phyloP scores from a whole-genome alignment of 1,139 yeast species.

The Pichia sp. region DNA sequence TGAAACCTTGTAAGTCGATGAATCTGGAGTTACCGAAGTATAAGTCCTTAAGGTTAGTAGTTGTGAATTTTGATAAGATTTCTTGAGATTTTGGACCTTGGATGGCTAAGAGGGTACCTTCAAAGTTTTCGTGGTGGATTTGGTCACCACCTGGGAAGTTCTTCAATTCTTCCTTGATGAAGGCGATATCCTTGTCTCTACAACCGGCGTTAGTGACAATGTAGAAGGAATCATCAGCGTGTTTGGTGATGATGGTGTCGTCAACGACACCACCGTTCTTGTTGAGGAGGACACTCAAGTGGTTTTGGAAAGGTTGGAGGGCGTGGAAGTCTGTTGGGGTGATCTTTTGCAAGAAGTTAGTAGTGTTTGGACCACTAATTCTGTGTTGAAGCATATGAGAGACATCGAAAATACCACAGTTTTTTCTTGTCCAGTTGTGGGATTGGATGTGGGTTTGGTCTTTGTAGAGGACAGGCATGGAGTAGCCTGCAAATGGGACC shows the following conservation, averaged over 20 bases:
- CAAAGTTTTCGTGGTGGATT: conserved; percentile 62
- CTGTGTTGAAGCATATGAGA: conserved; percentile 96
- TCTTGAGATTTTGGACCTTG: conserved; percentile 87
- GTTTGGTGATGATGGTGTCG: conserved; percentile 89
- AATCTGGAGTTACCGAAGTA: conserved; percentile 74
- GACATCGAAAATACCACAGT: conserved; percentile 92
- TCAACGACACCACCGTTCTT: conserved; percentile 82
- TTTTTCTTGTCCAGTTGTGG: conserved; percentile 87
- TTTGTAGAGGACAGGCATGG: conserved; percentile 89
- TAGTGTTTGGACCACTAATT: conserved; percentile 65
- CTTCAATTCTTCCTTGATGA: conserved; percentile 52
- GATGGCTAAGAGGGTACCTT: conserved; percentile 79
- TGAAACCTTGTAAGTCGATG: conserved; percentile 46
- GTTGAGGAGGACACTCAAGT: conserved; percentile 78
- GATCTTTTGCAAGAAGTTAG: conserved; percentile 68
- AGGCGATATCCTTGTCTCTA: conserved; percentile 72
- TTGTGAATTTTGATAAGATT: conserved; percentile 63
- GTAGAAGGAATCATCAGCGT: conserved; percentile 71
- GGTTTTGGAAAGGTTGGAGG: conserved; percentile 58
- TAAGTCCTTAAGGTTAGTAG: conserved; percentile 54
- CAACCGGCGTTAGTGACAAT: conserved; percentile 99
- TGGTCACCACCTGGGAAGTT: conserved; percentile 39
- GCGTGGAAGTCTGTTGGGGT: conserved; percentile 79
- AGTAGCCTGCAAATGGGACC: conserved; percentile 94
- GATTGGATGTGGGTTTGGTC: conserved; percentile 87